phyloP scores from a whole-genome alignment of 306 rosid genomes.

The Sicyos baderoa region DNA sequence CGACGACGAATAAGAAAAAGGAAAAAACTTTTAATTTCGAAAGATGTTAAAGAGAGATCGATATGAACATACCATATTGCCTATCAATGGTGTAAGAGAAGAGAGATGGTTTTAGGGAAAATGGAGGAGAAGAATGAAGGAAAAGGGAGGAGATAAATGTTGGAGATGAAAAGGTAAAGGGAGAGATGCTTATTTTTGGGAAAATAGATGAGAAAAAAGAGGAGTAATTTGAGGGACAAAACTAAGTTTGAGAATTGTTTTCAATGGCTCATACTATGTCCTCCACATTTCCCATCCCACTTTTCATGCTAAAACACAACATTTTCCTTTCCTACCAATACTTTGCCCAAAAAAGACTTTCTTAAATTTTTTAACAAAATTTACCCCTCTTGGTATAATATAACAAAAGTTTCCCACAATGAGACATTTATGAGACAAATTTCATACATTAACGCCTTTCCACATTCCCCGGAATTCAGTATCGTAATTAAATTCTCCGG shows the following conservation, averaged over 20 bases:
- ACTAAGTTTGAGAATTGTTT: conserved; percentile 43
- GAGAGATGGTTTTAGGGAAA: conserved; percentile 21
- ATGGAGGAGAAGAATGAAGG: conserved; percentile 33
- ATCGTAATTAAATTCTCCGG: no score
- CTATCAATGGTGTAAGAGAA: conserved; percentile 9
- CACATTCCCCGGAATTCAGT: no score
- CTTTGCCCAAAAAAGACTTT: not conserved
- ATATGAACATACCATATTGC: conserved; percentile 59
- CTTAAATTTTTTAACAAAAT: not conserved
- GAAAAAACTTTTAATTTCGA: not conserved
- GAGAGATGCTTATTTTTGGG: conserved; percentile 55
- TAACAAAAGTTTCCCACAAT: not conserved
- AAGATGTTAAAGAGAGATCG: not conserved
- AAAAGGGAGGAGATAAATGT: conserved; percentile 28
- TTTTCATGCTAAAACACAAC: conserved; percentile 8
- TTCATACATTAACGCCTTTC: not conserved
- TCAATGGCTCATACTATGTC: conserved; percentile 15
- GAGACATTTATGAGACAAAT: not conserved
- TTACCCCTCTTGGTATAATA: not conserved
- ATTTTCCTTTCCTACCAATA: not conserved
- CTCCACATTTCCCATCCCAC: conserved; percentile 11
- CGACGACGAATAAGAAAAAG: not conserved
- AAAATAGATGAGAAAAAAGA: conserved; percentile 44
- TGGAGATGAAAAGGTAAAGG: conserved; percentile 27
- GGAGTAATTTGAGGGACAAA: conserved; percentile 55